Evolutionary conservation across 768 basidiomycete species (phyloP), one percentile per base, ranked within the genome.

Genomic region (Xerocomellus dryophilus): DNA sequence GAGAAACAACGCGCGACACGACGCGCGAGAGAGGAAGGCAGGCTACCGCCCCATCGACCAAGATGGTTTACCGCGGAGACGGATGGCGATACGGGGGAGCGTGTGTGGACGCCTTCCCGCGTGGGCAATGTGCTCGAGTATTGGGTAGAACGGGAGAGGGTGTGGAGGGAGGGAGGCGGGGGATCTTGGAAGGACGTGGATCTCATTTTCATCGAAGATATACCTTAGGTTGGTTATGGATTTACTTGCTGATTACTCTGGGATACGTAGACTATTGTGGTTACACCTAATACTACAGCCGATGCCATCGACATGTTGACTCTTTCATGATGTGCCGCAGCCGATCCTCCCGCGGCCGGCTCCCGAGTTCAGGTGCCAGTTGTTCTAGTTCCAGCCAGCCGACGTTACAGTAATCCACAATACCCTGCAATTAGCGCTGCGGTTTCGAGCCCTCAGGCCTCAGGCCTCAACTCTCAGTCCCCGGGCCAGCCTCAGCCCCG

Each of bases 51-150:
- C 1, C 93, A 98, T 72, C 73, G 74, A 48, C 87, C 96, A 7
- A 76, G 95, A 36, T 98, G 95, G 95, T 98, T 98, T 68, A 74
- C 70, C 7, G 83, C 89, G 0, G 80, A 85, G 67, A 88, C 82
- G 18, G 95, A 97, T 63, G 81, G 81, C 1, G 96, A 98, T 71
- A 94, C 91, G 2, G 88, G 89, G 2, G 94, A 96, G 65, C 76
- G 91, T 42, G 85, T 93, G 47, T 98, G 95, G 95, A 66, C 76
- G 43, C 95, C 95, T 0, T 70, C 75, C 14, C 71, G 82, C 53
- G 69, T 73, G 1, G 78, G 68, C 3, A 75, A 78, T 46, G 71
- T 73, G 4, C 68, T 94, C 50, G 88, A 88, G 68, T 97, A 96
- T 71, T 98, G 94, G 94, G 66, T 72, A 2, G 86, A 92, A 71